Evolutionary conservation across 2,329 filamentous ascomycete species (phyloP).

Genomic region (Fusarium sp.): DNA sequence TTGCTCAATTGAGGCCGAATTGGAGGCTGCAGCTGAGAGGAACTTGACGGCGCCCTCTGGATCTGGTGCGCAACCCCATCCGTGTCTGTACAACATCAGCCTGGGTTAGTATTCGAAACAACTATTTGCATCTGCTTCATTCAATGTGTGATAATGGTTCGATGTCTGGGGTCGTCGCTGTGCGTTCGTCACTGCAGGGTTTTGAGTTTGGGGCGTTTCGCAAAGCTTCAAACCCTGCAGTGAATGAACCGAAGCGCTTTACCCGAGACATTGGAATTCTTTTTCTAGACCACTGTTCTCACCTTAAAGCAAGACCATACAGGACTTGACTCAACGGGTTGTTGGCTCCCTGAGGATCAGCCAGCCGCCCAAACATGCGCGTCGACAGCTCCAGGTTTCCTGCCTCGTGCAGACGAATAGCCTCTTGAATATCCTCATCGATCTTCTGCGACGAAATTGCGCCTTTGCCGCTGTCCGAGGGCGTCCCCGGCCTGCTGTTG

Average conservation of each 20-base stretch:
- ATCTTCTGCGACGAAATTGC: slow-evolving; percentile 62
- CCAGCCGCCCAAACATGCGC: slow-evolving; percentile 84
- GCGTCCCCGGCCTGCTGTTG: slow-evolving; percentile 53
- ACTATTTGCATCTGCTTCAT: not conserved
- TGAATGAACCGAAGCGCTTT: not conserved
- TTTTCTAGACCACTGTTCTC: slow-evolving; percentile 34
- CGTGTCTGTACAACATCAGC: slow-evolving; percentile 70
- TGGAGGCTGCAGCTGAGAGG: slow-evolving; percentile 88
- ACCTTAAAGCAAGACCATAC: slow-evolving; percentile 91
- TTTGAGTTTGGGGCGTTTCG: slow-evolving; percentile 16
- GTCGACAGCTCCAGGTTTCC: slow-evolving; percentile 85
- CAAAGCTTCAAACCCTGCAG: slow-evolving; percentile 20
- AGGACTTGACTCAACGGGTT: slow-evolving; percentile 96
- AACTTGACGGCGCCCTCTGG: slow-evolving; percentile 81
- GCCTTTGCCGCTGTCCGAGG: slow-evolving; percentile 46
- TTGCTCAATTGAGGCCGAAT: slow-evolving; percentile 87
- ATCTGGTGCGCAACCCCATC: slow-evolving; percentile 87
- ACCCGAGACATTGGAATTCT: slow-evolving; percentile 28
- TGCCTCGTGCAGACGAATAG: slow-evolving; percentile 91
- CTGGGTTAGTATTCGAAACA: slow-evolving; percentile 30
- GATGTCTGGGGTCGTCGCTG: slow-evolving; percentile 7
- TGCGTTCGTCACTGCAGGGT: slow-evolving; percentile 6
- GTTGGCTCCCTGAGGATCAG: slow-evolving; percentile 85
- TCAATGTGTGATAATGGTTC: not conserved
- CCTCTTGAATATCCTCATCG: slow-evolving; percentile 86